These are phyloP conservation scores for Ceratocystis ficicola DNA, from an alignment of 2,329 filamentous ascomycete genomes.

Conservation along the genomic window DNA sequence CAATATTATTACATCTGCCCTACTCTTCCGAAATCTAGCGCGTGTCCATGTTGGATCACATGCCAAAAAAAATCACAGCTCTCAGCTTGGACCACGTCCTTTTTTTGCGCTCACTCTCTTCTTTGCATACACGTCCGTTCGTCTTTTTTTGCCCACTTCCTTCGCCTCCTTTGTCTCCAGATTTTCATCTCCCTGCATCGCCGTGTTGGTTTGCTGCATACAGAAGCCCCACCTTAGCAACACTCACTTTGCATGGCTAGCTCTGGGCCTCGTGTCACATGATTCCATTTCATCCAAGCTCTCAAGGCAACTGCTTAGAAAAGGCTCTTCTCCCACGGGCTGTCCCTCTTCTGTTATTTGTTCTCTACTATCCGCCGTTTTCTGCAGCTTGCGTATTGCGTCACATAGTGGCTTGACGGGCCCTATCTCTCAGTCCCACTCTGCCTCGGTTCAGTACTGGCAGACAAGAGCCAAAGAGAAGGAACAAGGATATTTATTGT, in stretches of 20 bases:
- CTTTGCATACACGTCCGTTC: background rate
- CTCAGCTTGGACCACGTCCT: background rate
- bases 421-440: background rate
- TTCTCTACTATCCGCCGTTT: background rate
- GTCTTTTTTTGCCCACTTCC: background rate
- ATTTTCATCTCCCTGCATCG: background rate
- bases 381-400: background rate
- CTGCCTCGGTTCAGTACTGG: background rate
- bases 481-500: background rate
- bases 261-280: background rate
- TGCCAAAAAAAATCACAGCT: conserved; percentile 4
- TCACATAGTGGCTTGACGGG: background rate
- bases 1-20: background rate
- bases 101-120: background rate
- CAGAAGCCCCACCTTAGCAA: background rate
- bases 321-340: background rate
- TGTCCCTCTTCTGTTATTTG: background rate
- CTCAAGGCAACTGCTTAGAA: background rate
- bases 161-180: conserved; percentile 1
- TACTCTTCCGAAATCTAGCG: background rate
- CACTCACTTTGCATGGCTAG: background rate
- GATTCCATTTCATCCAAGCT: background rate
- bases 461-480: background rate
- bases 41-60: conserved; percentile 11
- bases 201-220: background rate